Percentiles rank a stretch among this genome's conserved stretches.
phyloP scores from a whole-genome alignment of 2,329 filamentous ascomycete genomes.

The Endocalyx cinctus region DNA sequence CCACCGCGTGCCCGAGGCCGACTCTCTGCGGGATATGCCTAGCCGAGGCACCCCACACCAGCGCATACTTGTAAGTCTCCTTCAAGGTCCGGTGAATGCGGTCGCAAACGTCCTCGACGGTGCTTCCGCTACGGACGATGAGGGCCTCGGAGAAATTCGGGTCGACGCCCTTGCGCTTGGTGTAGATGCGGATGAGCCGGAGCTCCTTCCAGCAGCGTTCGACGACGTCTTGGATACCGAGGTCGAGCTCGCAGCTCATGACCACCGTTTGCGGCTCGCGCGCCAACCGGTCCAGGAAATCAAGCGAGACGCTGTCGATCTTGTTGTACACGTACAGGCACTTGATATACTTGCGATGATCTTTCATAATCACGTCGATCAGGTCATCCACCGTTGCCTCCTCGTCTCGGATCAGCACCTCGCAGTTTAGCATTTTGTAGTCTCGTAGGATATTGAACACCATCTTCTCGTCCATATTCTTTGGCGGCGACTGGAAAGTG shows the following conservation, averaged over 20 bases:
- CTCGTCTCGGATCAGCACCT: conserved; percentile 92
- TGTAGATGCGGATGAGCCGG: conserved; percentile 86
- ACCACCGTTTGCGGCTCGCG: conserved; percentile 91
- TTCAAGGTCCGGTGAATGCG: conserved; percentile 89
- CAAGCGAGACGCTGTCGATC: conserved; percentile 89
- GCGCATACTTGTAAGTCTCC: conserved; percentile 97
- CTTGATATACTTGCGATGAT: conserved; percentile 95
- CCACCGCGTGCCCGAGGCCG: conserved; percentile 75
- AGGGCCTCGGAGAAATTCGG: conserved; percentile 87
- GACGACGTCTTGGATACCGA: conserved; percentile 89
- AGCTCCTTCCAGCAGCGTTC: conserved; percentile 95
- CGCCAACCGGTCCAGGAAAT: conserved; percentile 88
- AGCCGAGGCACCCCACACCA: conserved; percentile 96
- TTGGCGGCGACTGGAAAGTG: conserved; percentile 85
- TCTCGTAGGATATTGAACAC: conserved; percentile 94
- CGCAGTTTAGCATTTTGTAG: conserved; percentile 98
- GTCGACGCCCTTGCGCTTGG: conserved; percentile 89
- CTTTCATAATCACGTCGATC: conserved; percentile 99
- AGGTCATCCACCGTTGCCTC: conserved; percentile 95
- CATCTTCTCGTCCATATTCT: conserved; percentile 95
- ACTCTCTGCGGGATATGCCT: conserved; percentile 92
- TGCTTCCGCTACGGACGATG: conserved; percentile 83
- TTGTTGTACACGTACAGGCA: conserved; percentile 99
- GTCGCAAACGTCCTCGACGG: conserved; percentile 96
- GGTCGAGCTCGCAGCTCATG: conserved; percentile 94